These are phyloP conservation scores for Aspergillus terreus DNA, from an alignment of 2,329 filamentous ascomycete species.

Conservation along the genomic window DNA sequence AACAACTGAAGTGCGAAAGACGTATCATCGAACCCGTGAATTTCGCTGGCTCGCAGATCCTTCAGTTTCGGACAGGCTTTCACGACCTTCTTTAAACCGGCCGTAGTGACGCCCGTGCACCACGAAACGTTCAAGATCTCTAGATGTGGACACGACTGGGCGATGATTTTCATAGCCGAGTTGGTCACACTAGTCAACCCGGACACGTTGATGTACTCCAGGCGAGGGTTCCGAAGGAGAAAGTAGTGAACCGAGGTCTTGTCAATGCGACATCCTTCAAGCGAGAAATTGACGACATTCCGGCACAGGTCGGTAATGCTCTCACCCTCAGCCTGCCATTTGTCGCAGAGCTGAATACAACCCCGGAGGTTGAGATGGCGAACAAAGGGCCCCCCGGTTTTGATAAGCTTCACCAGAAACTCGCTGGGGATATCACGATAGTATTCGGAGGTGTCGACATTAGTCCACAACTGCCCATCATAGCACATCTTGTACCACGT, in stretches of 20 bases:
- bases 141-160: conserved; percentile 74
- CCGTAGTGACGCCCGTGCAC: conserved; percentile 81
- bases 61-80: conserved; percentile 68
- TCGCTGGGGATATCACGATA: conserved; percentile 83
- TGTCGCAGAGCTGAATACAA: conserved; percentile 82
- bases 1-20: conserved; percentile 73
- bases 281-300: conserved; percentile 81
- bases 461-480: conserved; percentile 90
- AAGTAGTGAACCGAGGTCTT: conserved; percentile 72
- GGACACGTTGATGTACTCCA: conserved; percentile 83
- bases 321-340: conserved; percentile 67
- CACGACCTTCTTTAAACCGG: conserved; percentile 69
- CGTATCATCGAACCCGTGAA: conserved; percentile 72
- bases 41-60: conserved; percentile 78
- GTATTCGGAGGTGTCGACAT: conserved; percentile 78
- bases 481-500: conserved; percentile 80
- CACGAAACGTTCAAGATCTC: conserved; percentile 86
- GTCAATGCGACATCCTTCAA: conserved; percentile 87
- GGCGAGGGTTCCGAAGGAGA: conserved; percentile 70
- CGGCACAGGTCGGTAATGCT: conserved; percentile 74
- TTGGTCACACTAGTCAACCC: conserved; percentile 74
- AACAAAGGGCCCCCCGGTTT: conserved; percentile 81
- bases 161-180: conserved; percentile 79
- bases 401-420: conserved; percentile 79
- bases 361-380: conserved; percentile 86